Evolutionary conservation across 2,329 filamentous ascomycete species (phyloP).

Genomic region (Thielaviopsis punctulata): DNA sequence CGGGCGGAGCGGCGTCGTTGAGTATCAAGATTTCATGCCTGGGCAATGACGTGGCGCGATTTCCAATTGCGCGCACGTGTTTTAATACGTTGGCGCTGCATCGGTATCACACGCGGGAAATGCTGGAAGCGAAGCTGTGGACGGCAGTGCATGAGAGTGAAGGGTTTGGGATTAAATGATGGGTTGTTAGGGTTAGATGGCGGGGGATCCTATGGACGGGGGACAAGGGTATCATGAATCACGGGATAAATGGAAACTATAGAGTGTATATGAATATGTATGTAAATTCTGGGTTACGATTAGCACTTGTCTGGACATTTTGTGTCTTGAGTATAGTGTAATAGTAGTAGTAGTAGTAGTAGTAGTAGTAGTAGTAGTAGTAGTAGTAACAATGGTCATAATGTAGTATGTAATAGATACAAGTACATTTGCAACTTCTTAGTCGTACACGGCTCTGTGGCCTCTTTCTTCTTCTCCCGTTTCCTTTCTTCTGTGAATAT

Average conservation of each 20-base stretch:
- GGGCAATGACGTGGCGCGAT: conserved; percentile 56
- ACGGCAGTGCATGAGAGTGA: conserved; percentile 77
- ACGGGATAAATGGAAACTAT: too few species aligned
- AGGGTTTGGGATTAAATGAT: conserved; percentile 73
- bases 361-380: too few species aligned
- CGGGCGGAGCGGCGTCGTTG: conserved; percentile 67
- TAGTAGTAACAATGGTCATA: too few species aligned
- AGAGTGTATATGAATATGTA: too few species aligned
- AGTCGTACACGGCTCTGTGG: not conserved
- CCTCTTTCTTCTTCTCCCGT: conserved; percentile 36
- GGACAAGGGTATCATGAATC: too few species aligned
- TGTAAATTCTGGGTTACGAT: too few species aligned
- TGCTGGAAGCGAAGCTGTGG: conserved; percentile 60
- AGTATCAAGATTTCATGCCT: conserved; percentile 60
- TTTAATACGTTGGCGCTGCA: conserved; percentile 75
- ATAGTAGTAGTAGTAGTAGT: too few species aligned
- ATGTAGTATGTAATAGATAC: not conserved
- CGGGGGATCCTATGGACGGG: not conserved
- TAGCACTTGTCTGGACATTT: too few species aligned
- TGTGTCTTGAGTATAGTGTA: too few species aligned
- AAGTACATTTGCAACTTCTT: not conserved
- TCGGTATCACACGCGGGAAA: conserved; percentile 48
- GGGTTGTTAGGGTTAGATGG: too few species aligned
- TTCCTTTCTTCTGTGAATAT: conserved; percentile 39
- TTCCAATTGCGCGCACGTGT: conserved; percentile 75